phyloP scores from a whole-genome alignment of 2,329 filamentous ascomycete genomes.

The Rugonectria rugulosa region DNA sequence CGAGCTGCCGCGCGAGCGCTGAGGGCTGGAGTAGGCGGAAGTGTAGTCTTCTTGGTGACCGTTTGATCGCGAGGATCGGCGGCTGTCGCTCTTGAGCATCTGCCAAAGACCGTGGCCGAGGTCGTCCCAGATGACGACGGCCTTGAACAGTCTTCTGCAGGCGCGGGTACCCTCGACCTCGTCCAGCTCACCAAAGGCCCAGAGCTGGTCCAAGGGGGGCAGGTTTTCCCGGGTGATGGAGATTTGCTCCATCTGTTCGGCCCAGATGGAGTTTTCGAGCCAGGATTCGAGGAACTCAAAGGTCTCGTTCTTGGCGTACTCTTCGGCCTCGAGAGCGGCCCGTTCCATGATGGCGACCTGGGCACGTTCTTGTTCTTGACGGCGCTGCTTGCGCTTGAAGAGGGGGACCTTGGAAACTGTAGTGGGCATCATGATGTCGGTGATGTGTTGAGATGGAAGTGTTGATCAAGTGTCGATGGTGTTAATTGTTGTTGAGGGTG shows the following conservation, averaged over 20 bases:
- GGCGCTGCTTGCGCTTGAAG: slow-evolving; percentile 37
- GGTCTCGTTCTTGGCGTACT: slow-evolving; percentile 41
- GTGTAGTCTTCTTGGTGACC: background rate
- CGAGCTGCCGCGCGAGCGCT: slow-evolving; percentile 15
- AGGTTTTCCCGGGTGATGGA: slow-evolving; percentile 44
- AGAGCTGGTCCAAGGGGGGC: slow-evolving; percentile 45
- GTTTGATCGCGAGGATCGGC: background rate
- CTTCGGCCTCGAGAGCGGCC: slow-evolving; percentile 40
- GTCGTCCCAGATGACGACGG: slow-evolving; percentile 49
- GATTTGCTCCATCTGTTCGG: slow-evolving; percentile 43
- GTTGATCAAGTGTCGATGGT: background rate
- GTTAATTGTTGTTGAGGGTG: slow-evolving; percentile 5
- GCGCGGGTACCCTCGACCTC: slow-evolving; percentile 46
- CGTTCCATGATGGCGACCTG: slow-evolving; percentile 22
- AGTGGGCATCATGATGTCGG: slow-evolving; percentile 21
- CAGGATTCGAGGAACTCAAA: slow-evolving; percentile 44
- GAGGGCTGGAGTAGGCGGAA: slow-evolving; percentile 7
- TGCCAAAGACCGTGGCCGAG: slow-evolving; percentile 47
- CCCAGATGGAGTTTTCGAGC: slow-evolving; percentile 40
- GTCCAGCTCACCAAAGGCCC: slow-evolving; percentile 42
- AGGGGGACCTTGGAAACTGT: slow-evolving; percentile 33
- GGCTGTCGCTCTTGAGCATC: slow-evolving; percentile 31
- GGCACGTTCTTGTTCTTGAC: slow-evolving; percentile 28
- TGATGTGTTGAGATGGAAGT: slow-evolving; percentile 6
- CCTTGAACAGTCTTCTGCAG: slow-evolving; percentile 48